Evolutionary conservation across 805 yeast genomes (phyloP), one percentile per base, ranked within the genome.

Genomic region (Vanderwaltozyma tropicalis): DNA sequence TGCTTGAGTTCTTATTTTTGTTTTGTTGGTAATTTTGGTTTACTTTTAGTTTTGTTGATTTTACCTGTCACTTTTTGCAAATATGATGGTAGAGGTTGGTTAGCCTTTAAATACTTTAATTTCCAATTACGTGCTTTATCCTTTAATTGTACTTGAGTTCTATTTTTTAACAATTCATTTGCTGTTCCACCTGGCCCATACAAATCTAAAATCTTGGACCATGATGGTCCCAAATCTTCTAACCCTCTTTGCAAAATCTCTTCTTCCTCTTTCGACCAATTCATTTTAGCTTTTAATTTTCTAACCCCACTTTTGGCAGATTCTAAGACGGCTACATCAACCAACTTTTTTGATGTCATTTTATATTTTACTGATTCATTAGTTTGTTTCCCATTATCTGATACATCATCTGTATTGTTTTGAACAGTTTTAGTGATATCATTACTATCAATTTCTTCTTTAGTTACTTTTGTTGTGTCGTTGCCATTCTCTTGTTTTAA

Each of bases 91-190:
- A 89, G 74, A 9, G 82, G 80, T 27, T 77, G 59, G 1, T 82
- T 83, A 36, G 78, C 72, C 52, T 86, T 83, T 41, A 87, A 63
- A 55, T 80, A 86, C 46, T 79, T 78, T 74, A 88, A 73, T 57
- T 92, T 92, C 86, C 96, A 82, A 55, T 92, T 92, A 47, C 98
- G 72, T 0, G 97, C 97, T 57, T 92, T 92, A 57, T 92, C 98
- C 59, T 92, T 92, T 41, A 92, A 68, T 56, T 92, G 98, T 14
- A 89, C 85, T 52, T 87, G 94, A 4, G 82, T 80, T 55, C 98
- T 69, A 55, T 86, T 83, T 59, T 86, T 89, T 48, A 92, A 68
- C 1, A 78, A 74, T 56, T 92, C 97, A 29, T 79, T 76, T 19
- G 81, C 69, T 32, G 79, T 71, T 4, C 98, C 98, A 8, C 97